Conservation (phyloP, 768 basidiomycete genomes). For the Lactifluus subvellereus region DNA sequence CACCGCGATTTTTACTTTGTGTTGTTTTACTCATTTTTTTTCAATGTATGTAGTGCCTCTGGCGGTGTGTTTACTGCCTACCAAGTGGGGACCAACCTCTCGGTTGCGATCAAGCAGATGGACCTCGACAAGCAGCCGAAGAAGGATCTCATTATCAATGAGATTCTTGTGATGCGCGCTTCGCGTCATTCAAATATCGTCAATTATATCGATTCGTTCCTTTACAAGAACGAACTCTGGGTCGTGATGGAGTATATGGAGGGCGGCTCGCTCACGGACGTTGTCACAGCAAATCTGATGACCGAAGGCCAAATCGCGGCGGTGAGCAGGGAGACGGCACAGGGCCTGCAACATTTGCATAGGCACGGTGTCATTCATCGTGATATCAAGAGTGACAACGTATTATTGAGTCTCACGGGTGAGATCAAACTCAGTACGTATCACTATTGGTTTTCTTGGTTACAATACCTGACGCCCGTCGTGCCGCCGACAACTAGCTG, state of each 20-base stretch:
- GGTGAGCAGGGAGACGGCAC: constrained; percentile 86
- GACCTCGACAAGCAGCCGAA: constrained; percentile 99
- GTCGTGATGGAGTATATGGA: constrained; percentile 99
- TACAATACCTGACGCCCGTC: not conserved
- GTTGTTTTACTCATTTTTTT: constrained; percentile 14
- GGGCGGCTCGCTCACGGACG: constrained; percentile 89
- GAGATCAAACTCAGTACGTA: constrained; percentile 96
- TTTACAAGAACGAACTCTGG: constrained; percentile 98
- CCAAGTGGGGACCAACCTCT: constrained; percentile 90
- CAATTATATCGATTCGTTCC: constrained; percentile 98
- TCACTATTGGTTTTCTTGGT: not conserved
- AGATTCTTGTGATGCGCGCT: constrained; percentile 98
- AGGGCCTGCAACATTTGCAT: constrained; percentile 92
- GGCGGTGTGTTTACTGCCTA: constrained; percentile 99
- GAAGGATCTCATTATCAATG: constrained; percentile 99
- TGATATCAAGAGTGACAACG: constrained; percentile 99
- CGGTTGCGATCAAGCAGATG: constrained; percentile 99
- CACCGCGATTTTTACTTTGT: not conserved
- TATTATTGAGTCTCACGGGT: constrained; percentile 84
- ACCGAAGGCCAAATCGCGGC: constrained; percentile 98
- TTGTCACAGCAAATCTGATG: constrained; percentile 94
- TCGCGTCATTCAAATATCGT: constrained; percentile 98
- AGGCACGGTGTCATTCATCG: constrained; percentile 96
- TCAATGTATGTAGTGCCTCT: constrained; percentile 58
- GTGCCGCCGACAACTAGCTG: constrained; percentile 47